These are phyloP conservation scores for Termitomyces sp. DNA, from an alignment of 768 basidiomycete species.

Conservation along the genomic window DNA sequence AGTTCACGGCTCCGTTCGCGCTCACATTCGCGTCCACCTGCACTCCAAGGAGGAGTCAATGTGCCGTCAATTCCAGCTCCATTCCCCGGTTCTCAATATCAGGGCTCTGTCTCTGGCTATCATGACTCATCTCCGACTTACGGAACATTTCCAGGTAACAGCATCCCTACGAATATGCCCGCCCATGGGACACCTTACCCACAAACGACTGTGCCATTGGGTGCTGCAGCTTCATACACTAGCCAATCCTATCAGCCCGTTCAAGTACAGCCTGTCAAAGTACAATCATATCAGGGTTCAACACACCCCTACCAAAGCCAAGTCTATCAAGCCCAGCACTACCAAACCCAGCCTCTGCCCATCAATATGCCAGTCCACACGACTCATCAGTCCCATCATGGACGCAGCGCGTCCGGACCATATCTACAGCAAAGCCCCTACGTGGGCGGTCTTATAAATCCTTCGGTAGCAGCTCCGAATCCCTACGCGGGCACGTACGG, in stretches of 20 bases:
- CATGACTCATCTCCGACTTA: conserved; percentile 11
- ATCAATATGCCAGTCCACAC: conserved; percentile 19
- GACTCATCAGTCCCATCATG: conserved; percentile 17
- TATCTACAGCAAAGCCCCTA: conserved; percentile 23
- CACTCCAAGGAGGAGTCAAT: conserved; percentile 15
- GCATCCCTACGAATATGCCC: conserved; percentile 15
- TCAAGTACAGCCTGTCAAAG: background rate
- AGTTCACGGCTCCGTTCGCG: conserved; percentile 32
- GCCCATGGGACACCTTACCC: conserved; percentile 21
- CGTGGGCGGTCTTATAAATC: conserved; percentile 15
- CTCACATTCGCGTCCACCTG: conserved; percentile 30
- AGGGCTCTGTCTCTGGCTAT: conserved; percentile 9
- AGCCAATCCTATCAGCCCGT: conserved; percentile 1
- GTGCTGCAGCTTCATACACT: conserved; percentile 21
- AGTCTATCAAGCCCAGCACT: background rate
- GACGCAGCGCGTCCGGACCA: conserved; percentile 30
- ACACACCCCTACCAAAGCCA: conserved; percentile 1
- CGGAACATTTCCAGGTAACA: conserved; percentile 19
- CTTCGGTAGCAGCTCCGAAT: conserved; percentile 9
- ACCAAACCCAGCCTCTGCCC: conserved; percentile 12
- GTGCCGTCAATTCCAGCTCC: conserved; percentile 4
- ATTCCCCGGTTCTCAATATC: conserved; percentile 8
- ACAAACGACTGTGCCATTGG: conserved; percentile 15
- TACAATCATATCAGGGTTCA: background rate
- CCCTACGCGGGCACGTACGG: conserved; percentile 19